Base-by-base conservation (phyloP, 495 filamentous ascomycete genomes). In the Xylaria flabelliformis region DNA sequence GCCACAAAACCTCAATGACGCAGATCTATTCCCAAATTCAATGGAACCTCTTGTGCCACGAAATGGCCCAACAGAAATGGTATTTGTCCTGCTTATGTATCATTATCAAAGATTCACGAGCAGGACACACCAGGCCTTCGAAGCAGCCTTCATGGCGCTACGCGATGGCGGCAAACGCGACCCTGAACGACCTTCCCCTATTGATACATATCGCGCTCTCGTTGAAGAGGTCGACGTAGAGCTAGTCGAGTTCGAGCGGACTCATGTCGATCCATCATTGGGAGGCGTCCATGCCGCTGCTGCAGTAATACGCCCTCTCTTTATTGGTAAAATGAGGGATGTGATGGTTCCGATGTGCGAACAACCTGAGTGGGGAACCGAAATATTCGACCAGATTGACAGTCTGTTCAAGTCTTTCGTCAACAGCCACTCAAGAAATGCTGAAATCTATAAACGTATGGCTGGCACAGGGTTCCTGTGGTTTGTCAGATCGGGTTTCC, bases 1-100 rank as follows among this genome's bases (percentile, higher is more conserved):
- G 39, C 86, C 88, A n/a, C 79, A 77, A 59, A 89, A 89, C 51
- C 70, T 86, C n/a, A 86, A 88, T 68, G 88, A 90, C 76, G 83
- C 82, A 21, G 87, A 89, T 63, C 82, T 89, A 21, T 80, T 81
- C 65, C 86, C 87, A 1, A 78, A 79, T 13, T 87, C 89, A 74
- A 85, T 80, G 13, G 81, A 26, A n/a, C 78, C 80, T 0, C 81
- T 86, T 5, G 77, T 77, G 48, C 83, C 87, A 26, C 83, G 84
- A 15, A 77, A 84, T 0, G 88, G 90, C 0, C 80, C 88, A 0
- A 90, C 90, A 7, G 90, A 91, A 63, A 91, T 91, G 90, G 85
- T 87, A 15, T 90, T 90, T 72, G 86, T 84, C 73, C 79, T 89
- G 12, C 76, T 90, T 17, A 81, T 85, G 19, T 82, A 82, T 76